A percentile compares a stretch with the other conserved stretches of the same genome.
These are phyloP conservation scores for Monosporozyma solicola DNA, from an alignment of 805 yeast genomes.

Conservation along the genomic window DNA sequence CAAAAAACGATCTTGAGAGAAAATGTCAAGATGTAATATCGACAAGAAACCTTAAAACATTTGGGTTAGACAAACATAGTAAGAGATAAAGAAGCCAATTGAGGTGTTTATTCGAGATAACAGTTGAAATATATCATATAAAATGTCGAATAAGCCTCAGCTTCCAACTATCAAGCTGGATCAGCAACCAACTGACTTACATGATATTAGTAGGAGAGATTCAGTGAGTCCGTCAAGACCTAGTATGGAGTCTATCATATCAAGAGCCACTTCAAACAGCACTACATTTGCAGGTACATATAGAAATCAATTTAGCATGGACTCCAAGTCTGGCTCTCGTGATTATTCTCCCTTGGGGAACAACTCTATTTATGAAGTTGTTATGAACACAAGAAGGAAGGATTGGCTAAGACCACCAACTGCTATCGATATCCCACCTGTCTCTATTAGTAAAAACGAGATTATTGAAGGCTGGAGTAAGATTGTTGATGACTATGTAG, in stretches of 20 bases:
- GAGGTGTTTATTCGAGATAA: background rate
- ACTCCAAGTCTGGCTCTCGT: conserved; percentile 20
- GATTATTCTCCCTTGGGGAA: conserved; percentile 30
- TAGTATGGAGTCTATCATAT: conserved; percentile 7
- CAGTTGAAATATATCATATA: background rate
- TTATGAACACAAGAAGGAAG: conserved; percentile 34
- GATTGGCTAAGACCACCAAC: conserved; percentile 57
- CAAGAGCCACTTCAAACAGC: conserved; percentile 4
- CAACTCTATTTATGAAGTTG: conserved; percentile 69
- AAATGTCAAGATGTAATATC: background rate
- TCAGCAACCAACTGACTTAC: background rate
- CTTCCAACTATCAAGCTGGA: background rate
- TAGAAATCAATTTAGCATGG: conserved; percentile 6
- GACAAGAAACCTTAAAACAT: background rate
- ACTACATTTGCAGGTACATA: conserved; percentile 5
- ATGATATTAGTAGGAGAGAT: background rate
- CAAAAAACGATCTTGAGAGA: background rate
- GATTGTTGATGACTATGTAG: conserved; percentile 38
- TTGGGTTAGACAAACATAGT: background rate
- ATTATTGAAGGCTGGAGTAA: conserved; percentile 37
- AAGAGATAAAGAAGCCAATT: background rate
- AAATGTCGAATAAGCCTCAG: background rate
- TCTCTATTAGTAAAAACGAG: conserved; percentile 44
- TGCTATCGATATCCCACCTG: conserved; percentile 73
- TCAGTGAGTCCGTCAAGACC: conserved; percentile 3